phyloP scores from a whole-genome alignment of 805 yeast genomes.

The Monosporozyma unispora region DNA sequence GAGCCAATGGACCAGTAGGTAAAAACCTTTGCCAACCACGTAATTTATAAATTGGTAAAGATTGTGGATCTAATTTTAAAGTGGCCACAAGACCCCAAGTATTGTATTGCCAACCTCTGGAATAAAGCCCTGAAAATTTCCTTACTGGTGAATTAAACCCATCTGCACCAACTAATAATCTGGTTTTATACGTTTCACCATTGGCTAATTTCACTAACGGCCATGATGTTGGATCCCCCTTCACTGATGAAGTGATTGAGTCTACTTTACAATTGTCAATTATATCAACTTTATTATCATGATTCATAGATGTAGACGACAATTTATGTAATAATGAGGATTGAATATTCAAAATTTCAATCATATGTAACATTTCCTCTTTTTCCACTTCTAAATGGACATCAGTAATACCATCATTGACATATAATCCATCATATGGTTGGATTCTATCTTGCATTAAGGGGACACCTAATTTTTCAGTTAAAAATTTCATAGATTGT shows the following conservation, averaged over 20 bases:
- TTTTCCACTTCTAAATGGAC: slow-evolving; percentile 64
- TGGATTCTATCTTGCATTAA: slow-evolving; percentile 64
- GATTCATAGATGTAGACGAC: slow-evolving; percentile 28
- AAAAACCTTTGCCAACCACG: slow-evolving; percentile 88
- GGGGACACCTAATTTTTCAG: slow-evolving; percentile 68
- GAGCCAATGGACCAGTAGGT: slow-evolving; percentile 86
- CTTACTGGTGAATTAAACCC: slow-evolving; percentile 93
- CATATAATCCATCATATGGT: slow-evolving; percentile 70
- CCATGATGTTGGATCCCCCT: slow-evolving; percentile 47
- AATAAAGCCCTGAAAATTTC: slow-evolving; percentile 65
- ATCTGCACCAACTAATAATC: slow-evolving; percentile 89
- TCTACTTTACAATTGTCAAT: slow-evolving; percentile 62
- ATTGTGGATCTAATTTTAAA: slow-evolving; percentile 61
- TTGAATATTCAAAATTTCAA: slow-evolving; percentile 80
- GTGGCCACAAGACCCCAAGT: slow-evolving; percentile 92
- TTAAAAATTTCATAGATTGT: slow-evolving; percentile 55
- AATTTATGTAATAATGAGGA: slow-evolving; percentile 54
- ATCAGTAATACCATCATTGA: slow-evolving; percentile 74
- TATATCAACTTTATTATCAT: slow-evolving; percentile 30
- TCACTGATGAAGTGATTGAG: slow-evolving; percentile 34
- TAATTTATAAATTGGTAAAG: slow-evolving; percentile 54
- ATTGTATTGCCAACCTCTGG: slow-evolving; percentile 88
- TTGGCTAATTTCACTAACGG: slow-evolving; percentile 61
- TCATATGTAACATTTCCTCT: slow-evolving; percentile 66
- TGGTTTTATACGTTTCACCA: slow-evolving; percentile 55